Base-by-base conservation (phyloP, 164 flowering plant genomes). In the Liriodendron chinense region DNA sequence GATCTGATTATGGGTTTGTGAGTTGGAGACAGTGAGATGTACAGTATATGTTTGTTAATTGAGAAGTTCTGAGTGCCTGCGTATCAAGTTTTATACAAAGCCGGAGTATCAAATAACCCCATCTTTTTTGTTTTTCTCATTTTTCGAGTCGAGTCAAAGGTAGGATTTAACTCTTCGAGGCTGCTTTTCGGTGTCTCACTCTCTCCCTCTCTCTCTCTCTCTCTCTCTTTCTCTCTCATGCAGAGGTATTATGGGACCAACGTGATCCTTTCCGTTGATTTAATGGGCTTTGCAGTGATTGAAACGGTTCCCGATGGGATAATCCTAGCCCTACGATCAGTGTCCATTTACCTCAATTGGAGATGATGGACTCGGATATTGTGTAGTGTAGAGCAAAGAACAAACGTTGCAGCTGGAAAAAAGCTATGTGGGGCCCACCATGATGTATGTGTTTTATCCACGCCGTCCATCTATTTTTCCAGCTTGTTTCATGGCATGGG, bases 161-260 rank as follows among this genome's bases (percentile, higher is more conserved):
- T 69, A 69, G 79, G 81, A 76, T 80, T 78, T 78, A 65, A 80
- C 76, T 71, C 79, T 66, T 50, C 63, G 76, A 26, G 48, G 70
- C 62, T 10, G 18, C 76, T 53, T 14, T 53, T 53, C 57, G 43
- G 12, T 53, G 57, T 14, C 16, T 53, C 16, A 1, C 14, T 14
- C 57, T 53, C 57, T 9, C 53, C 7, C 53, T 48, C 53, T 48
- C 69, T 47, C 47, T 65, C 65, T 47, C 57, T 47, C 70, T 74
- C 8, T 50, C 53, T 48, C 53, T 48, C 53, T 48, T 4, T 48
- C 53, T 53, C 57, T 53, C 57, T 53, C 57, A 9, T 53, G 16
- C 57, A 9, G 57, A 14, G 57, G 57, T 14, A 9, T 53, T 53
- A 14, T 9, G 16, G 14, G 12, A 53, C 14, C 12, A 53, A 53